Evolutionary conservation across 1,139 yeast genomes (phyloP), one percentile per base, ranked within the genome.

Genomic region (Martiniozyma asiatica): DNA sequence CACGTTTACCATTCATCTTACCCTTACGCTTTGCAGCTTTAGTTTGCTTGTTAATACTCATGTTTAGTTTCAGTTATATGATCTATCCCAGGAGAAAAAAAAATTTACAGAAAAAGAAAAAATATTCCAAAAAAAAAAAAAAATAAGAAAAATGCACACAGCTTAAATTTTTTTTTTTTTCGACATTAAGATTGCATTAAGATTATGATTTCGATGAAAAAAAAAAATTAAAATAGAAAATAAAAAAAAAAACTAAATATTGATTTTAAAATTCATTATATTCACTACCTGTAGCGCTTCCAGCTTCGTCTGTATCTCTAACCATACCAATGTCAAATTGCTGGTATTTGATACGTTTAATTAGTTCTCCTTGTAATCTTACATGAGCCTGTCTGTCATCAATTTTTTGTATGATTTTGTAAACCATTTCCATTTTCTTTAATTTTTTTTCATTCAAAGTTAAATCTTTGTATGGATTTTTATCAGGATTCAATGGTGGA

Each of bases 11-110:
- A 42, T 73, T 73, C 49, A 68, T 75, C 5, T 60, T 50, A 27
- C 51, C 61, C 35, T 58, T 58, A 47, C 80, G 60, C 50, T 73
- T 74, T 24, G 73, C 73, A 1, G 73, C 63, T 45, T 71, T 63
- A 10, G 76, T 63, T 44, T 71, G 77, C 55, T 69, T 68, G 28
- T 44, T 47, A 6, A 50, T 44, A 8, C 47, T 44, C 52, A 48
- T 48, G 11, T 24, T 31, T 17, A 5, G 20, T 5, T 12, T 8
- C 13, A 10, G 7, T 18, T 19, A 11, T 6, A 17, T 13, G 14
- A 22, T 17, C 8, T 11, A 14, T 14, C 13, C 11, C n/a, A 25
- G 22, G 7, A 17, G 8, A 22, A 14, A 23, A 19, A 14, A 20
- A 20, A 22, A 20, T n/a, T 23, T 20, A 20, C 18, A 19, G 14